These are phyloP conservation scores for Aspergillus sparsus DNA, from an alignment of 495 filamentous ascomycete genomes.

Conservation along the genomic window DNA sequence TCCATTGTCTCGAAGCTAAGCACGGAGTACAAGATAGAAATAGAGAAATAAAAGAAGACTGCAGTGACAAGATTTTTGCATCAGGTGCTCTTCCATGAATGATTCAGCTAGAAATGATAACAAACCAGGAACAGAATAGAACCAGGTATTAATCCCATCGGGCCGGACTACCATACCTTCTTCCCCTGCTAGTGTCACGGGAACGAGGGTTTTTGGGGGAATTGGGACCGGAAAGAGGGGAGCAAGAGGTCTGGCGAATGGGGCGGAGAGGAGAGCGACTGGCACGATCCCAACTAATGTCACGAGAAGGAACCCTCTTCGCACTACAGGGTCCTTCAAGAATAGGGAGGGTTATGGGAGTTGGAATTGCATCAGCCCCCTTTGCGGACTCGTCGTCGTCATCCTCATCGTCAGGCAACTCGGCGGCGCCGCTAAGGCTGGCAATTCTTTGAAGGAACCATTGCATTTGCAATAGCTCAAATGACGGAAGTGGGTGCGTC, in stretches of 20 bases:
- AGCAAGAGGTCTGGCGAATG: background rate
- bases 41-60: too few relatives aligned
- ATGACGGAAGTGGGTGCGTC: slow-evolving; percentile 1
- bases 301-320: background rate
- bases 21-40: too few relatives aligned
- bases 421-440: background rate
- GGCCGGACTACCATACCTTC: background rate
- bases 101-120: too few relatives aligned
- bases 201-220: background rate
- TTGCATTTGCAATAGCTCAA: slow-evolving; percentile 11
- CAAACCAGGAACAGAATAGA: too few relatives aligned
- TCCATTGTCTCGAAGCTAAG: too few relatives aligned
- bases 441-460: slow-evolving; percentile 4
- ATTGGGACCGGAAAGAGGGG: background rate
- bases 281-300: background rate
- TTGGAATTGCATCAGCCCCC: background rate
- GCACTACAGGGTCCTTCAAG: background rate
- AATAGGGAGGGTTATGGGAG: background rate
- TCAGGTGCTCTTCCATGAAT: too few relatives aligned
- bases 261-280: slow-evolving; percentile 3
- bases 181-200: background rate
- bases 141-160: background rate
- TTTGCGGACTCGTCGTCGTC: background rate
- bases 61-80: too few relatives aligned
- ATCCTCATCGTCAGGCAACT: background rate